A percentile compares a stretch with the other conserved stretches of the same genome.
phyloP scores from a whole-genome alignment of 345 rosid species.

The Salix suchowensis region DNA sequence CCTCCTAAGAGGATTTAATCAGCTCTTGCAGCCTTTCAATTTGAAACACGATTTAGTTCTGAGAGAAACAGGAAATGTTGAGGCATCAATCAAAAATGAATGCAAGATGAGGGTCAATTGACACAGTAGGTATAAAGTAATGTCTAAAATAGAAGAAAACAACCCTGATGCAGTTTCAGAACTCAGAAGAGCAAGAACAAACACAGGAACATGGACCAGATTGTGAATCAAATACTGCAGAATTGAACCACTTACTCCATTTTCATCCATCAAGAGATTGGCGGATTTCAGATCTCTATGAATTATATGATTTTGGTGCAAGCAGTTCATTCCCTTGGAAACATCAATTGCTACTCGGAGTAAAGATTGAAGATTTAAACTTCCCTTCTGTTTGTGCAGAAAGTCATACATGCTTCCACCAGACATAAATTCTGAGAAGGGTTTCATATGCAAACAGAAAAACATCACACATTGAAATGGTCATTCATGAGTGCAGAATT shows the following conservation, averaged over 20 bases:
- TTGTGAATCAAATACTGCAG: background rate
- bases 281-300: slow-evolving; percentile 68
- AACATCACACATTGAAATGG: background rate
- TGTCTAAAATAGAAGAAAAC: background rate
- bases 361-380: slow-evolving; percentile 43
- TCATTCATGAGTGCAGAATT: background rate
- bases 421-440: slow-evolving; percentile 51
- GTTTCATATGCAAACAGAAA: slow-evolving; percentile 4
- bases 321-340: slow-evolving; percentile 65
- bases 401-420: slow-evolving; percentile 66
- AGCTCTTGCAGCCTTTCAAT: background rate
- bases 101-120: background rate
- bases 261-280: slow-evolving; percentile 67
- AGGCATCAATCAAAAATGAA: background rate
- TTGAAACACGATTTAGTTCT: background rate
- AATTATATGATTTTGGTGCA: slow-evolving; percentile 51
- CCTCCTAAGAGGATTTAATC: background rate
- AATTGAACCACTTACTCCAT: slow-evolving; percentile 44
- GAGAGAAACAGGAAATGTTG: background rate
- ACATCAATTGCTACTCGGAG: slow-evolving; percentile 62
- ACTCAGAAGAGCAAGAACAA: background rate
- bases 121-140: background rate
- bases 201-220: slow-evolving; percentile 1
- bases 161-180: background rate
- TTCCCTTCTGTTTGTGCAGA: slow-evolving; percentile 51